Base-by-base conservation (phyloP, 2,329 filamentous ascomycete genomes). In the Ophiocordyceps camponoti-floridani region DNA sequence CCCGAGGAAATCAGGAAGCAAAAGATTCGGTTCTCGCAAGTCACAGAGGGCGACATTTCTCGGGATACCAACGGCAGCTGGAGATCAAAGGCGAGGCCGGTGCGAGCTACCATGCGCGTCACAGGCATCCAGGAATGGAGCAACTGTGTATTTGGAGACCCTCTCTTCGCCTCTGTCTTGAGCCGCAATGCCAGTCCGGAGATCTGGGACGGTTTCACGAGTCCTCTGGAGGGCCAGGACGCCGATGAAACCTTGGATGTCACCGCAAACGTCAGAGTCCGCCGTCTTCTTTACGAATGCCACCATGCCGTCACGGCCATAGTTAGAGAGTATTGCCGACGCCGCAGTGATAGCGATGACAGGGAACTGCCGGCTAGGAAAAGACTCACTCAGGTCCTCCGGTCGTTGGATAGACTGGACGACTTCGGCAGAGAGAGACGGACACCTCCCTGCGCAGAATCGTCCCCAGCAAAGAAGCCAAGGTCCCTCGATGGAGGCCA, bases 101-200 rank as follows among this genome's bases (percentile, higher is more conserved):
- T n/a, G 23, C 4, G 35, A 28, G 40, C 19, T 41, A 26, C 42
- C 43, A 19, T n/a, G 41, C 13, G 35, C 13, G 45, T 50, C 38
- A 44, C 45, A 4, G 47, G 46, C 6, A 44, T 79, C n/a, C 63
- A 64, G 30, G 71, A 75, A 57, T 79, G 75, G 75, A 70, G 70
- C 47, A 70, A 68, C 47, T 69, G 70, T 40, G 50, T 77, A 11
- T 79, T 79, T 49, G 75, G 75, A 11, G 76, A 79, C 48, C 73
- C 75, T 0, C 54, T 79, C 2, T 61, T 80, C 43, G 64, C 69
- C 2, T 62, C 60, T 3, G 62, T 63, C 7, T 73, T 78, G 50
- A 64, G 61, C 51, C 62, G 66, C 13, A 54, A 61, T 16, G 62
- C 67, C 0, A 66, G 61, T 4, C 51, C 60, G 12, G 62, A 65